Evolutionary conservation across 2,329 filamentous ascomycete genomes (phyloP), one percentile per base, ranked within the genome.

Genomic region (Trichoderma sp.): DNA sequence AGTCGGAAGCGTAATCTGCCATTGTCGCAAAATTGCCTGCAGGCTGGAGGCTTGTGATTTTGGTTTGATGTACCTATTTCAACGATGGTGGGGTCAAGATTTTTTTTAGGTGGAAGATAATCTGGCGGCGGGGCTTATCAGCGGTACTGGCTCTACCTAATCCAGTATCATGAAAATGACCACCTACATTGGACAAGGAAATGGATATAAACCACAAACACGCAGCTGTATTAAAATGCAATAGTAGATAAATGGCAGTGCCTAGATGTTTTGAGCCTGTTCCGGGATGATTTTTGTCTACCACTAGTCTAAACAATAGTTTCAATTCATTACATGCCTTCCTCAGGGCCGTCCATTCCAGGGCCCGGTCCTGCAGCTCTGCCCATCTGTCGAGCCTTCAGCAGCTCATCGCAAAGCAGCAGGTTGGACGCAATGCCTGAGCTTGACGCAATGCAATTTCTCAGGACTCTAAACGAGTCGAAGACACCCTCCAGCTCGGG

Each of bases 351-450:
- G 79, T 92, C 91, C 89, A 91, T 92, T 76, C 90, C 91, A 4
- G 90, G 90, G 7, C 91, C 91, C 3, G 91, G 91, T 27, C 90
- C 90, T 53, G 86, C 88, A 84, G 88, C 85, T 82, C 91, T 87
- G 66, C 90, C 93, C 97, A 99, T 99, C 88, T 99, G 96, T 83
- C 97, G 91, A 77, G 97, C 97, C 89, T 99, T 99, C 81, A 99
- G 88, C 88, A 99, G 90, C 89, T 99, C 97, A 82, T 99, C 97
- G 82, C 97, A 99, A 67, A 99, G 90, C 79, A 99, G 88, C 78
- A 99, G 88, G 86, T 99, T 99, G 11, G 94, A 96, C 6, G 97
- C 96, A 82, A 99, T 99, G 78, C 97, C 95, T 31, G 96, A 93
- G 84, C 95, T 97, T 41, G 95, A 98, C 3, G 97, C 95, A 77